These are phyloP conservation scores for Solanum etuberosum DNA, from an alignment of 257 asterid species.

Conservation along the genomic window DNA sequence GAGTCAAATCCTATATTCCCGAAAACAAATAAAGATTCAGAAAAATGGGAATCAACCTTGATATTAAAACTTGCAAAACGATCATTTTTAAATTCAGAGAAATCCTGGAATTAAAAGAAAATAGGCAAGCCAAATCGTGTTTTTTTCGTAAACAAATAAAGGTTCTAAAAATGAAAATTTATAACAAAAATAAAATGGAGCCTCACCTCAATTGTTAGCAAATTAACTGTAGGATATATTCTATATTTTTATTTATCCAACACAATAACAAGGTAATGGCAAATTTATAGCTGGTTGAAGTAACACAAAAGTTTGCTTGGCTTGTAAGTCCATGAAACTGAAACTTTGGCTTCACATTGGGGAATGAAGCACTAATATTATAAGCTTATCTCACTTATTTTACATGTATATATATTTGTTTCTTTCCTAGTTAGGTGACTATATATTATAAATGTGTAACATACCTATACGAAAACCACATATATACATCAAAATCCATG, in stretches of 20 bases:
- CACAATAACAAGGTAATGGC: no score
- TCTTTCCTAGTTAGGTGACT: not conserved
- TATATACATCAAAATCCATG: not conserved
- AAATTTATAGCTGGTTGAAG: not conserved
- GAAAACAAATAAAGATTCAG: not conserved
- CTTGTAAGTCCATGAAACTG: not conserved
- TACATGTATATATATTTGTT: not conserved
- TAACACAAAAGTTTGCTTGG: not conserved
- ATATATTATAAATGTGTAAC: not conserved
- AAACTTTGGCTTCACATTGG: not conserved
- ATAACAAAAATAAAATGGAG: not conserved
- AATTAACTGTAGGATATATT: no score
- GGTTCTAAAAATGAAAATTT: not conserved
- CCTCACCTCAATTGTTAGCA: not conserved
- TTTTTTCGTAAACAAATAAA: not conserved
- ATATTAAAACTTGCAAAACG: not conserved
- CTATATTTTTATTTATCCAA: no score
- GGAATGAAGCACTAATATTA: not conserved
- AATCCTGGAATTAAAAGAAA: not conserved
- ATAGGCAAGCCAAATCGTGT: not conserved
- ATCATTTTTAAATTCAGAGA: not conserved
- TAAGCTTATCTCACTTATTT: not conserved
- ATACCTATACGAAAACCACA: not conserved
- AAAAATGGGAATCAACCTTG: not conserved
- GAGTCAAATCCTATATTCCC: not conserved